These are phyloP conservation scores for Salvia splendens DNA, from an alignment of 257 asterid species.

Conservation along the genomic window DNA sequence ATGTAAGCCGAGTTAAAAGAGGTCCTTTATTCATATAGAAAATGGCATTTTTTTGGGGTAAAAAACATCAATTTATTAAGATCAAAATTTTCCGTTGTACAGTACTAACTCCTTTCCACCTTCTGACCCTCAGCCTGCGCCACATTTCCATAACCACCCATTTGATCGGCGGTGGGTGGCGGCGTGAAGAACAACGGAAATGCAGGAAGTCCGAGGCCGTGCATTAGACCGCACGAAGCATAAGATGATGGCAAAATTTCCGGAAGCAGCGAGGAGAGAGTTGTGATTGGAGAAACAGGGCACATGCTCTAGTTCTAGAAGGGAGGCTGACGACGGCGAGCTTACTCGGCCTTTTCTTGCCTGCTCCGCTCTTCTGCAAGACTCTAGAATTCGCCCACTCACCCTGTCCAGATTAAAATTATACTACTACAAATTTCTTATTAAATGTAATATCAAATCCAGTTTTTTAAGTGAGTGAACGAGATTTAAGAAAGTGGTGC, in stretches of 20 bases:
- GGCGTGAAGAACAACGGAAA: conserved; percentile 52
- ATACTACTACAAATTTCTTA: too few species aligned
- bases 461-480: too few species aligned
- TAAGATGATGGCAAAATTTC: conserved; percentile 27
- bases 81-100: too few species aligned
- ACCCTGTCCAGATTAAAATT: conserved; percentile 42
- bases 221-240: conserved; percentile 37
- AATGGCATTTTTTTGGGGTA: too few species aligned
- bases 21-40: too few species aligned
- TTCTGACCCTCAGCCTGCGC: too few species aligned
- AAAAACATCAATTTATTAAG: too few species aligned
- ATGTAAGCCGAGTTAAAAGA: too few species aligned
- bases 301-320: conserved; percentile 96
- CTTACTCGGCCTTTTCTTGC: conserved; percentile 52
- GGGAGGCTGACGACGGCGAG: conserved; percentile 76
- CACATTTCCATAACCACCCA: conserved; percentile 36
- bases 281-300: conserved; percentile 95
- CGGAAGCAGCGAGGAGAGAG: conserved; percentile 37
- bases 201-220: conserved; percentile 33
- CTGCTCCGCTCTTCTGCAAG: conserved; percentile 51
- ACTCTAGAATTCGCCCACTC: conserved; percentile 95
- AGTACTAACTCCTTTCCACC: not conserved
- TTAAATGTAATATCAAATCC: too few species aligned
- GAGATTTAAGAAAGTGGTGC: too few species aligned
- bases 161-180: conserved; percentile 41